Evolutionary conservation across 441 rosid species (phyloP).

Genomic region (Syzygium malaccense): DNA sequence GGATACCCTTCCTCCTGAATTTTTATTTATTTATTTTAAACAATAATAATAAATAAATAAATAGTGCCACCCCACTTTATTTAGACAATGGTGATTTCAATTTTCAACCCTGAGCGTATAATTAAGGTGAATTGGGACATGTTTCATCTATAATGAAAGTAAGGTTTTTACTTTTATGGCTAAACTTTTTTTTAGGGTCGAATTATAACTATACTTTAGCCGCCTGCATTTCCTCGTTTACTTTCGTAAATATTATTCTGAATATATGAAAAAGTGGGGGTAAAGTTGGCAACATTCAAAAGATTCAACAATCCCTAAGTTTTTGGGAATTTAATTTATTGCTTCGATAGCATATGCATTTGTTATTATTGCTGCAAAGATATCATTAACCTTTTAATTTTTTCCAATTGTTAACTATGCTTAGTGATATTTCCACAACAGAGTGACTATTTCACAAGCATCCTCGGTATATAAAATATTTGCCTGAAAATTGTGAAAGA

Average conservation of each 20-base stretch:
- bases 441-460: not conserved
- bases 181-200: not conserved
- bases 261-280: not conserved
- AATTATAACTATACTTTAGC: not conserved
- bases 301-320: not conserved
- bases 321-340: not conserved
- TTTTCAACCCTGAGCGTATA: not conserved
- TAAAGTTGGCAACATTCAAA: not conserved
- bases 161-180: not conserved
- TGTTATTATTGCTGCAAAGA: not conserved
- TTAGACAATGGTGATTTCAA: not conserved
- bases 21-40: not conserved
- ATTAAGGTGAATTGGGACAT: not conserved
- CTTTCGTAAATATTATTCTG: not conserved
- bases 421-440: not conserved
- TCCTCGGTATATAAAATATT: not conserved
- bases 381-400: not conserved
- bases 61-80: not conserved
- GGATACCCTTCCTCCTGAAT: constrained; percentile 29
- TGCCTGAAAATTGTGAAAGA: not conserved
- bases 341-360: not conserved
- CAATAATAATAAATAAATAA: not conserved
- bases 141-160: not conserved
- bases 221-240: not conserved
- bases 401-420: not conserved